A percentile compares a stretch with the other conserved stretches of the same genome.
Conservation (phyloP, 768 basidiomycete species). For the Mycena floridula region DNA sequence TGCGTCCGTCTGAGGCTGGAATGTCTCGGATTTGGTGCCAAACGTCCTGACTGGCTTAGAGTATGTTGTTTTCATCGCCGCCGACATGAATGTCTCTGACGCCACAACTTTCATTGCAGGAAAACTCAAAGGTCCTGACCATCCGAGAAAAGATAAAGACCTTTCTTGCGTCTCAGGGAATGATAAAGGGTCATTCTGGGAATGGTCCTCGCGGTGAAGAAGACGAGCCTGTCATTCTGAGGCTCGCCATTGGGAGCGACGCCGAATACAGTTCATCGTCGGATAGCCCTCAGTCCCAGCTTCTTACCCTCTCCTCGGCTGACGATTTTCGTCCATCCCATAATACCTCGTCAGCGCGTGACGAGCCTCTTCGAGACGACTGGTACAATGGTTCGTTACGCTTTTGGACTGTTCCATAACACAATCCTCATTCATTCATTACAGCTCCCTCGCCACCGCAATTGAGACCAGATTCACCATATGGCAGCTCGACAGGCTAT, state of each 20-base stretch:
- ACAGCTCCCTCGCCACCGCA: slow-evolving; percentile 11
- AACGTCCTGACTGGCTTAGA: slow-evolving; percentile 81
- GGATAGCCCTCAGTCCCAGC: slow-evolving; percentile 25
- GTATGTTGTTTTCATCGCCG: slow-evolving; percentile 35
- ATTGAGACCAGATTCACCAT: slow-evolving; percentile 9
- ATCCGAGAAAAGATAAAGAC: slow-evolving; percentile 75
- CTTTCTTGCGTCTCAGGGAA: slow-evolving; percentile 75
- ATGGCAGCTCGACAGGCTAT: slow-evolving; percentile 18
- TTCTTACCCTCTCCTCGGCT: slow-evolving; percentile 16
- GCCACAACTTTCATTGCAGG: slow-evolving; percentile 36
- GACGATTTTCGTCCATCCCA: slow-evolving; percentile 14
- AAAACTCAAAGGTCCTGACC: slow-evolving; percentile 59
- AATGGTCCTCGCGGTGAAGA: slow-evolving; percentile 54
- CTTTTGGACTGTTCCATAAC: slow-evolving; percentile 5
- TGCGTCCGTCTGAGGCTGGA: slow-evolving; percentile 77
- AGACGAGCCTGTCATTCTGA: slow-evolving; percentile 50
- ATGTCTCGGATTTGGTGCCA: slow-evolving; percentile 80
- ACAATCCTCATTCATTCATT: slow-evolving; percentile 14
- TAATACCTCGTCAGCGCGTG: slow-evolving; percentile 18
- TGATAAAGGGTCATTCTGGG: slow-evolving; percentile 86
- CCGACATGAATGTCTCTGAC: slow-evolving; percentile 1
- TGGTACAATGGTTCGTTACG: background rate
- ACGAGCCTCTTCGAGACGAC: too few species aligned
- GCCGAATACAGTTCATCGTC: slow-evolving; percentile 31
- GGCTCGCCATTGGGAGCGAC: slow-evolving; percentile 33